Percentiles rank a stretch among this genome's conserved stretches.
Evolutionary conservation across 2,329 filamentous ascomycete species (phyloP).

Genomic region (Colletotrichum shisoi): DNA sequence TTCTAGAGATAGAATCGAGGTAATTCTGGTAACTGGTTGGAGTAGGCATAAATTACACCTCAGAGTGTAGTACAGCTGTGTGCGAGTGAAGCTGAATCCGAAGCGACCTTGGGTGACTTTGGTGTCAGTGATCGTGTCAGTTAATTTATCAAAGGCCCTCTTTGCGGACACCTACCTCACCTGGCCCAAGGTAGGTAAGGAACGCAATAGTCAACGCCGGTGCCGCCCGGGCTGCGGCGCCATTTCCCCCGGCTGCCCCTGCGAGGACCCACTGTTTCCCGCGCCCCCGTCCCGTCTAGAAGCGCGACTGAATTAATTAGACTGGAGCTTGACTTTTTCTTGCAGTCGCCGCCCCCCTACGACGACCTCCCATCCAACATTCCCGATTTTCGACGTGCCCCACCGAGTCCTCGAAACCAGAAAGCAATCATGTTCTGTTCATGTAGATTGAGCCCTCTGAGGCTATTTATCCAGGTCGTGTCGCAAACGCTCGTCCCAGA

Average conservation of each 20-base stretch:
- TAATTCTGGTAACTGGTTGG: not conserved
- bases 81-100: not conserved
- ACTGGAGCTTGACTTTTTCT: slow-evolving; percentile 21
- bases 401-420: not conserved
- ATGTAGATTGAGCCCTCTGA: slow-evolving; percentile 56
- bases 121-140: not conserved
- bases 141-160: not conserved
- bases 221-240: slow-evolving; percentile 28
- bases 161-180: not conserved
- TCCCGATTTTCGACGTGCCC: not conserved
- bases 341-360: not conserved
- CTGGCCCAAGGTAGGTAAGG: too few species aligned
- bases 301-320: slow-evolving; percentile 19
- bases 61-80: not conserved
- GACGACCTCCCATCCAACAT: not conserved
- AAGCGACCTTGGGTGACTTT: not conserved
- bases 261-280: slow-evolving; percentile 4
- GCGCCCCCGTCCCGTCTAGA: slow-evolving; percentile 27
- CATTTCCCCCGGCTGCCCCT: slow-evolving; percentile 9
- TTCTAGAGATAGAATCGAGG: too few species aligned
- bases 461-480: slow-evolving; percentile 59
- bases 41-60: too few species aligned
- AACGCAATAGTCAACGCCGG: not conserved
- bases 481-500: slow-evolving; percentile 50
- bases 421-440: slow-evolving; percentile 56